phyloP scores from a whole-genome alignment of 371 early-diverging fungal genomes.

The Dichotomocladium elegans region DNA sequence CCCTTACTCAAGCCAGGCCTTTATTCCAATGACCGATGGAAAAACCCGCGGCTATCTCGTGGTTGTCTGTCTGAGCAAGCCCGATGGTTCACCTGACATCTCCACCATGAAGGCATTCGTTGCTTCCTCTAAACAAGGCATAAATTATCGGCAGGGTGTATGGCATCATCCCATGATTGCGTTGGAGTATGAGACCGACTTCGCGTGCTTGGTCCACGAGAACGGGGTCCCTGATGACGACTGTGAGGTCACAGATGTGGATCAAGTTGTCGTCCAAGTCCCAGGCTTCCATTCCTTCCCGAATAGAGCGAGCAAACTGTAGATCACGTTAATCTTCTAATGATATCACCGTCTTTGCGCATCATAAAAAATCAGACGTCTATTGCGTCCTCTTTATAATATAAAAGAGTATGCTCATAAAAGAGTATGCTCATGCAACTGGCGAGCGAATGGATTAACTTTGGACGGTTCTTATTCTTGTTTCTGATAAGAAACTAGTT shows the following conservation, averaged over 20 bases:
- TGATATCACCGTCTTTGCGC: no score
- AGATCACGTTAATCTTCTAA: no score
- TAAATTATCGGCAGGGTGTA: conserved; percentile 75
- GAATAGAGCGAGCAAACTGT: no score
- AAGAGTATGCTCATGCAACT: no score
- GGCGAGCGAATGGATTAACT: no score
- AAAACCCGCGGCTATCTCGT: conserved; percentile 67
- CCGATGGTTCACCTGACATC: conserved; percentile 64
- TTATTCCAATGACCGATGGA: conserved; percentile 74
- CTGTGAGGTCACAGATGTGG: conserved; percentile 51
- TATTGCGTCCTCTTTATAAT: no score
- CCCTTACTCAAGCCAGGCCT: conserved; percentile 81
- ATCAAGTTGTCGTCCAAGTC: conserved; percentile 24
- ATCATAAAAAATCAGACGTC: no score
- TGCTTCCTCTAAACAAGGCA: conserved; percentile 71
- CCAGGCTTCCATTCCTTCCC: conserved; percentile 26
- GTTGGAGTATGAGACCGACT: conserved; percentile 55
- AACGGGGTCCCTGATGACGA: conserved; percentile 66
- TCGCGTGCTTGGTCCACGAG: conserved; percentile 69
- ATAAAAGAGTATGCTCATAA: no score
- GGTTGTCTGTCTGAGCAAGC: conserved; percentile 72
- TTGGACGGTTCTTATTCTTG: no score
- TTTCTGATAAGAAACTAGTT: no score
- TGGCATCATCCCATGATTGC: conserved; percentile 94
- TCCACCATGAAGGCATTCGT: conserved; percentile 72